phyloP scores from a whole-genome alignment of 176 grass and related monocot genomes.

The Olyra latifolia region DNA sequence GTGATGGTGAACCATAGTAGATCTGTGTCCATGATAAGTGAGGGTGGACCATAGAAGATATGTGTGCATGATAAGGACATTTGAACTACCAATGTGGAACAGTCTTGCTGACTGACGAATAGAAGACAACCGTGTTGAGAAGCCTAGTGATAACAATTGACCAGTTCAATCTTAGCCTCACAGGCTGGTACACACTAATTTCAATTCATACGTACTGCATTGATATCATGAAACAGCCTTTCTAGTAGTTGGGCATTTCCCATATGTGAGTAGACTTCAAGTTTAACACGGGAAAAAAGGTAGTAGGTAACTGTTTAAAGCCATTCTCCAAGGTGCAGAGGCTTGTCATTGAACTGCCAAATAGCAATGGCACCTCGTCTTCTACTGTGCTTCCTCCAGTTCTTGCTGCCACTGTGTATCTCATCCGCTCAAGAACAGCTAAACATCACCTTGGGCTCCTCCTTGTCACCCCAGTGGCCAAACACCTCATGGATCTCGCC shows the following conservation, averaged over 20 bases:
- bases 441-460: conserved; percentile 31
- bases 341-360: not conserved
- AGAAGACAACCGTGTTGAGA: not conserved
- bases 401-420: not conserved
- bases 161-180: not conserved
- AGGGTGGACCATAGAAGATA: not conserved
- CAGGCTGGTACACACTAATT: not conserved
- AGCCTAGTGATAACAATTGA: not conserved
- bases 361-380: conserved; percentile 2
- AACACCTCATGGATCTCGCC: conserved; percentile 32
- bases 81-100: not conserved
- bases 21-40: not conserved
- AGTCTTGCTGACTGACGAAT: not conserved
- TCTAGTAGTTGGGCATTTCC: not conserved
- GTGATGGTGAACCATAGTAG: not conserved
- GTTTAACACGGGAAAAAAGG: not conserved
- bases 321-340: not conserved
- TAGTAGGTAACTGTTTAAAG: not conserved
- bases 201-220: not conserved
- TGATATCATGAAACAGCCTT: not conserved
- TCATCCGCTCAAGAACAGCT: conserved; percentile 2
- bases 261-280: no score
- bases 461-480: not conserved
- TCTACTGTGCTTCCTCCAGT: not conserved
- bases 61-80: not conserved